These are phyloP conservation scores for Thermomyces lanuginosus DNA, from an alignment of 2,329 filamentous ascomycete genomes.

Conservation along the genomic window DNA sequence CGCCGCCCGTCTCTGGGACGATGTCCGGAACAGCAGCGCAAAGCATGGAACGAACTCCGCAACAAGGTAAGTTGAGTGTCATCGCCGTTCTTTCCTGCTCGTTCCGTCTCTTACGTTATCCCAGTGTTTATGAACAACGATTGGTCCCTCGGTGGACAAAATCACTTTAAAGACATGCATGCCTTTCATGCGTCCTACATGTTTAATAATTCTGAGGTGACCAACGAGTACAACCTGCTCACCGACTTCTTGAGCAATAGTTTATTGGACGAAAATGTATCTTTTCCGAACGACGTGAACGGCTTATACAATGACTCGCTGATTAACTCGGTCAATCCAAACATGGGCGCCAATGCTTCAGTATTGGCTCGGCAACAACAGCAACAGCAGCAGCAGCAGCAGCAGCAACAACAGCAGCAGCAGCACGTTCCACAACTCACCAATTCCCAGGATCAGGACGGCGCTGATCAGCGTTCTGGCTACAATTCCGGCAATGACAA, in stretches of 20 bases:
- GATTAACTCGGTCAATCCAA: conserved; percentile 27
- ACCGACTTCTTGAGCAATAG: conserved; percentile 93
- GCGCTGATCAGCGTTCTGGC: conserved; percentile 43
- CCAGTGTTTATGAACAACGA: conserved; percentile 70
- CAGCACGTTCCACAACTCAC: conserved; percentile 16
- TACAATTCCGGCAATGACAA: conserved; percentile 51
- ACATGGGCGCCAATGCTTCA: conserved; percentile 15
- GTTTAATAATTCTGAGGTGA: conserved; percentile 86
- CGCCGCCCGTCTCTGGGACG: conserved; percentile 49
- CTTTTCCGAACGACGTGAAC: conserved; percentile 47
- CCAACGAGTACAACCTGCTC: conserved; percentile 89
- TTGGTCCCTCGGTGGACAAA: conserved; percentile 56
- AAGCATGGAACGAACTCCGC: conserved; percentile 5
- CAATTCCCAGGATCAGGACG: conserved; percentile 23
- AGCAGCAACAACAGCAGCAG: conserved; percentile 10
- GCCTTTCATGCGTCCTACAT: conserved; percentile 87
- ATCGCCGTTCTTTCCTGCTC: conserved; percentile 2
- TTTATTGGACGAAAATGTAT: conserved; percentile 65
- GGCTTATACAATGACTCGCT: conserved; percentile 44
- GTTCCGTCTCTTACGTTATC: conserved; percentile 13
- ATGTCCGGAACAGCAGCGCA: conserved; percentile 52
- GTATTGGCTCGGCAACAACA: conserved; percentile 22
- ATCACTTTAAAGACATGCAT: conserved; percentile 86
- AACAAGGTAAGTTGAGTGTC: conserved; percentile 4
- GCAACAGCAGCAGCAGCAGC: conserved; percentile 13